phyloP scores from a whole-genome alignment of 495 filamentous ascomycete species.

The Aspergillus bertholletiae region DNA sequence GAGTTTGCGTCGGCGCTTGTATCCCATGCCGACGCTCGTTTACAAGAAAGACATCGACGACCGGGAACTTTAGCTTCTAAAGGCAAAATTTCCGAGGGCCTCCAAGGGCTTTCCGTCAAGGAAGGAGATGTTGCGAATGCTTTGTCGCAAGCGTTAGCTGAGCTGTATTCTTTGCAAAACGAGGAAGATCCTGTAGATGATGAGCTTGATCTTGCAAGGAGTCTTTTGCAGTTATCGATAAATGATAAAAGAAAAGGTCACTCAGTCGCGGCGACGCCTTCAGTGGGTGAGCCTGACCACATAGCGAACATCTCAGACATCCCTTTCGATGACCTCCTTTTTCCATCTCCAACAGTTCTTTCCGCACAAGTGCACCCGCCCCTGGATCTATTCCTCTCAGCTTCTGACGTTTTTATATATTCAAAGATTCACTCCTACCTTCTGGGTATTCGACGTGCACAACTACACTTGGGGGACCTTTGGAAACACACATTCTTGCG shows the following conservation, averaged over 20 bases:
- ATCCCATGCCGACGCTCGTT: slow-evolving; percentile 73
- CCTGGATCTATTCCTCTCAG: slow-evolving; percentile 79
- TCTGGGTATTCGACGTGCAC: slow-evolving; percentile 74
- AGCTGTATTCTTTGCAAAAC: slow-evolving; percentile 68
- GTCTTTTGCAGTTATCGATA: slow-evolving; percentile 67
- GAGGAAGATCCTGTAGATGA: slow-evolving; percentile 73
- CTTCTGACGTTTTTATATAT: slow-evolving; percentile 71
- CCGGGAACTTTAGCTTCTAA: slow-evolving; percentile 19
- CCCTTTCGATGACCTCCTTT: slow-evolving; percentile 73
- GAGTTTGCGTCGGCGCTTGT: slow-evolving; percentile 89
- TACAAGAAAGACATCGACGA: slow-evolving; percentile 48
- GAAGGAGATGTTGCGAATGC: slow-evolving; percentile 80
- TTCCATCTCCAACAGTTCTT: slow-evolving; percentile 70
- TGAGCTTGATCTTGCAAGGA: slow-evolving; percentile 71
- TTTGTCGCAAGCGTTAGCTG: slow-evolving; percentile 70
- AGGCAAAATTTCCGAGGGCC: slow-evolving; percentile 22
- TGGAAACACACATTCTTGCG: slow-evolving; percentile 81
- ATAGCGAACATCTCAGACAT: slow-evolving; percentile 32
- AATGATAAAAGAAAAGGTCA: slow-evolving; percentile 26
- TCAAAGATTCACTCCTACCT: slow-evolving; percentile 84
- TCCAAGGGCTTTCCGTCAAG: slow-evolving; percentile 66
- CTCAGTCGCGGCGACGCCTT: slow-evolving; percentile 28
- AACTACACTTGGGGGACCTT: slow-evolving; percentile 73
- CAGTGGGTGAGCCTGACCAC: slow-evolving; percentile 28
- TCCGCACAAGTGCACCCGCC: slow-evolving; percentile 73